Evolutionary conservation across 306 rosid genomes (phyloP).

Genomic region (Glycine tomentella): DNA sequence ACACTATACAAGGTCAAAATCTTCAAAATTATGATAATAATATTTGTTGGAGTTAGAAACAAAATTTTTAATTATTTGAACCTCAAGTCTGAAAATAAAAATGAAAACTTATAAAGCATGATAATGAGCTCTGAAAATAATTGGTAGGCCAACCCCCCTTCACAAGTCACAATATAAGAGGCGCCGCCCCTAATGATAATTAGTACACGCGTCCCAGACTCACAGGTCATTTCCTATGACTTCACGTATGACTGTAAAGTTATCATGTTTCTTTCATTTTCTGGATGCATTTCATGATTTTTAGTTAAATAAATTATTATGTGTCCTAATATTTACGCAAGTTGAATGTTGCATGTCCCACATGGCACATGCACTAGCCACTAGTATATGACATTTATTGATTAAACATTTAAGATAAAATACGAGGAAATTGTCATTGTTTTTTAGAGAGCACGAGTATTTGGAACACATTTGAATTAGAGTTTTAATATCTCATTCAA

Average conservation of each 20-base stretch:
- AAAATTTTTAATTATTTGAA: not conserved
- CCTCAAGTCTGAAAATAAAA: not conserved
- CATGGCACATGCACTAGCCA: not conserved
- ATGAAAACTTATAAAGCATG: not conserved
- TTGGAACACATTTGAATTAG: too few relatives aligned
- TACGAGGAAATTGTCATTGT: too few relatives aligned
- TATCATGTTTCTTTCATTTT: slow-evolving; percentile 25
- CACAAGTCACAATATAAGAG: slow-evolving; percentile 12
- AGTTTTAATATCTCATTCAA: too few relatives aligned
- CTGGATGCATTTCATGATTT: not conserved
- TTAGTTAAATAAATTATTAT: not conserved
- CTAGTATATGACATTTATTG: not conserved
- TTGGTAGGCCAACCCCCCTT: not conserved
- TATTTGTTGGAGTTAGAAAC: not conserved
- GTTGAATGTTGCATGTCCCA: slow-evolving; percentile 1
- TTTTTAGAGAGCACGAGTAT: too few relatives aligned
- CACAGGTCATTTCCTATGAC: not conserved
- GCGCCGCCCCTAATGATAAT: slow-evolving; percentile 4
- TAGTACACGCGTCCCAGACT: slow-evolving; percentile 12
- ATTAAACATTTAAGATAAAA: not conserved
- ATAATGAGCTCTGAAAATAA: not conserved
- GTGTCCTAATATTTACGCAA: slow-evolving; percentile 20
- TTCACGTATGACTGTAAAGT: not conserved
- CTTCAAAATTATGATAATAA: not conserved
- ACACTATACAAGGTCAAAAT: not conserved